Evolutionary conservation across 129 eudicot genomes (phyloP).

Genomic region (Flaveria bidentis): DNA sequence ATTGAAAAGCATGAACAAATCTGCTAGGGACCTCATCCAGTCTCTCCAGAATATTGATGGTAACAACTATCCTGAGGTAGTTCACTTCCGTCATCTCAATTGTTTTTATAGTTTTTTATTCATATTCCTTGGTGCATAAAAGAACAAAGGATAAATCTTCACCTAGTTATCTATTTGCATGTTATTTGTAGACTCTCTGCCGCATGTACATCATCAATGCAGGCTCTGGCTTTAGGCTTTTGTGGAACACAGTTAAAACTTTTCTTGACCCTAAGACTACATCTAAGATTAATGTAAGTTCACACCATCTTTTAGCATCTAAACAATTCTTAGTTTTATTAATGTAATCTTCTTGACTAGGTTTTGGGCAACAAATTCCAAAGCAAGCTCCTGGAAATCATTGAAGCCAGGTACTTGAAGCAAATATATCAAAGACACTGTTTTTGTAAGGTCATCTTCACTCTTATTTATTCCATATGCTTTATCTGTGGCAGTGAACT

Average conservation of each 20-base stretch:
- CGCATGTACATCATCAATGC: conserved; percentile 99
- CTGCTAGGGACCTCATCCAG: conserved; percentile 89
- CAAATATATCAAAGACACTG: not conserved
- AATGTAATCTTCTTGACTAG: conserved; percentile 39
- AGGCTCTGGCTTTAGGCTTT: conserved; percentile 96
- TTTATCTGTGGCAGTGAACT: conserved; percentile 65
- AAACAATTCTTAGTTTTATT: conserved; percentile 1
- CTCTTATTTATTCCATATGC: conserved; percentile 3
- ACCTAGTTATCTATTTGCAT: conserved; percentile 8
- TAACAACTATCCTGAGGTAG: conserved; percentile 94
- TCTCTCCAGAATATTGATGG: conserved; percentile 87
- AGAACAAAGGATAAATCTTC: not conserved
- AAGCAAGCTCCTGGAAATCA: conserved; percentile 87
- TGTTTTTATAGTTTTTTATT: not conserved
- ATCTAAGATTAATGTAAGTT: conserved; percentile 83
- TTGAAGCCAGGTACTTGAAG: conserved; percentile 79
- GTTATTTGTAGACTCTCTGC: conserved; percentile 63
- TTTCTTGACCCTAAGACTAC: conserved; percentile 99
- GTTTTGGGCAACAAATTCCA: conserved; percentile 95
- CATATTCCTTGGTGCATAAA: not conserved
- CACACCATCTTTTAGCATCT: conserved; percentile 21
- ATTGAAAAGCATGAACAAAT: conserved; percentile 82
- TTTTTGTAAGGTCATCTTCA: not conserved
- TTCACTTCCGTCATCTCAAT: not conserved
- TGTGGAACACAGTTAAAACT: conserved; percentile 93